Evolutionary conservation across 2,329 filamentous ascomycete species (phyloP).

Genomic region (Berkeleyomyces rouxiae): DNA sequence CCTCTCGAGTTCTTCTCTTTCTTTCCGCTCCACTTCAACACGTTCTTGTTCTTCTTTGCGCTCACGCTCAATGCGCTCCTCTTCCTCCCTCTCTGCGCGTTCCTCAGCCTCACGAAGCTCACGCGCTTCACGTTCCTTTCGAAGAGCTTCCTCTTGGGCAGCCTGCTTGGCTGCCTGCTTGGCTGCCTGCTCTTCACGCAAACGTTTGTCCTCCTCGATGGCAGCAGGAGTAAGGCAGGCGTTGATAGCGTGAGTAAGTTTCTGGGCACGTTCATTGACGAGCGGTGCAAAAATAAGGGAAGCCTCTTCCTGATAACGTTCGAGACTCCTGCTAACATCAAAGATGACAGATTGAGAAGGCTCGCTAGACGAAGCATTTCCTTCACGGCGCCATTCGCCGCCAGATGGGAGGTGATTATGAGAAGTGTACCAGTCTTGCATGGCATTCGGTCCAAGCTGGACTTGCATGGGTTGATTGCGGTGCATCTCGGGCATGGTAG

Average conservation of each 20-base stretch:
- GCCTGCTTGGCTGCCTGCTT: not conserved
- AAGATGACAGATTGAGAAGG: constrained; percentile 66
- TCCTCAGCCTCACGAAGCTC: constrained; percentile 55
- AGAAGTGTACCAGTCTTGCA: constrained; percentile 34
- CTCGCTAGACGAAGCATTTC: constrained; percentile 31
- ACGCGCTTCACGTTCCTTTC: constrained; percentile 48
- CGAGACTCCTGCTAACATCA: constrained; percentile 49
- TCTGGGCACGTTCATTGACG: constrained; percentile 47
- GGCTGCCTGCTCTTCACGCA: constrained; percentile 29
- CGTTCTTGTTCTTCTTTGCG: constrained; percentile 40
- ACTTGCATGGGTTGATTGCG: constrained; percentile 40
- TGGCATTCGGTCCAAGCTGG: constrained; percentile 34
- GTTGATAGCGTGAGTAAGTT: constrained; percentile 48
- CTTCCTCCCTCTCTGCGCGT: constrained; percentile 32
- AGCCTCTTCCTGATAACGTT: constrained; percentile 80
- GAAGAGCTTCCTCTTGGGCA: constrained; percentile 31
- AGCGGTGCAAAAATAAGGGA: constrained; percentile 60
- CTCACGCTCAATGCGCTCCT: constrained; percentile 42
- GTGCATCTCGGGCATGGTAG: constrained; percentile 31
- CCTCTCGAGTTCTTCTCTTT: constrained; percentile 25
- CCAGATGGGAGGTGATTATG: constrained; percentile 23
- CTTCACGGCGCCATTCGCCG: constrained; percentile 33
- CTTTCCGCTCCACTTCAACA: constrained; percentile 37
- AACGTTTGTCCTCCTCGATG: constrained; percentile 54
- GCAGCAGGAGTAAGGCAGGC: constrained; percentile 66